Evolutionary conservation across 2,329 filamentous ascomycete species (phyloP).

Genomic region (Pseudogymnoascus sp.): DNA sequence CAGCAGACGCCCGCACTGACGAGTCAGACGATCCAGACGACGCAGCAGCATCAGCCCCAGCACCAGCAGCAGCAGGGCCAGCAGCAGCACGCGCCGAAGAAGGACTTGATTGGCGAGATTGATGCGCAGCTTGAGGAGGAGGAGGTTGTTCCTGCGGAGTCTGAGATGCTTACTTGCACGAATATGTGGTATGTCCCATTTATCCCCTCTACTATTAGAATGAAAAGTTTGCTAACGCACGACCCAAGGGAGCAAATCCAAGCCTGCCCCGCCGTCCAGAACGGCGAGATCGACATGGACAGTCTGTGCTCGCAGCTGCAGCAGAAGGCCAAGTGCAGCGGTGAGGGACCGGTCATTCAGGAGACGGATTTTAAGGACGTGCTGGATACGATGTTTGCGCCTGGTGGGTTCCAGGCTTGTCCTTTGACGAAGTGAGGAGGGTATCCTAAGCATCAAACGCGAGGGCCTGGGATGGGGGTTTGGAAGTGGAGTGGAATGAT

Average conservation of each 20-base stretch:
- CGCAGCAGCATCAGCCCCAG: conserved; percentile 24
- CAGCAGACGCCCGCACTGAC: no score
- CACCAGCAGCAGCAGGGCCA: conserved; percentile 16
- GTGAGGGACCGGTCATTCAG: conserved; percentile 80
- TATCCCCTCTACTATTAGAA: neutral
- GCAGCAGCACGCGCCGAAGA: conserved; percentile 37
- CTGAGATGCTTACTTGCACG: conserved; percentile 70
- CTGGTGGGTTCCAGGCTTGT: neutral
- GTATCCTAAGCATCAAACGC: no score
- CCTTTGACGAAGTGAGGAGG: neutral
- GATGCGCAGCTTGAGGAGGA: conserved; percentile 69
- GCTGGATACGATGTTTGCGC: conserved; percentile 6
- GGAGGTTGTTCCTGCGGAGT: conserved; percentile 52
- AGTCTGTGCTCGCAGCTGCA: conserved; percentile 85
- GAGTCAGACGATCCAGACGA: conserved; percentile 21
- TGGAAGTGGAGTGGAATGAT: no score
- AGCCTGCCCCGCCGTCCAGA: conserved; percentile 77
- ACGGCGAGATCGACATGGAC: conserved; percentile 88
- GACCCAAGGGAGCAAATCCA: conserved; percentile 77
- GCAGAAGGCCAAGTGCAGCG: conserved; percentile 92
- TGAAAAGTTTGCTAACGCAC: neutral
- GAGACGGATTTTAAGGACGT: conserved; percentile 81
- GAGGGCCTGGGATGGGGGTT: no score
- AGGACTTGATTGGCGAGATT: conserved; percentile 68
- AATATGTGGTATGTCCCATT: conserved; percentile 73